These are phyloP conservation scores for Clonostachys byssicola DNA, from an alignment of 2,329 filamentous ascomycete genomes.

Conservation along the genomic window DNA sequence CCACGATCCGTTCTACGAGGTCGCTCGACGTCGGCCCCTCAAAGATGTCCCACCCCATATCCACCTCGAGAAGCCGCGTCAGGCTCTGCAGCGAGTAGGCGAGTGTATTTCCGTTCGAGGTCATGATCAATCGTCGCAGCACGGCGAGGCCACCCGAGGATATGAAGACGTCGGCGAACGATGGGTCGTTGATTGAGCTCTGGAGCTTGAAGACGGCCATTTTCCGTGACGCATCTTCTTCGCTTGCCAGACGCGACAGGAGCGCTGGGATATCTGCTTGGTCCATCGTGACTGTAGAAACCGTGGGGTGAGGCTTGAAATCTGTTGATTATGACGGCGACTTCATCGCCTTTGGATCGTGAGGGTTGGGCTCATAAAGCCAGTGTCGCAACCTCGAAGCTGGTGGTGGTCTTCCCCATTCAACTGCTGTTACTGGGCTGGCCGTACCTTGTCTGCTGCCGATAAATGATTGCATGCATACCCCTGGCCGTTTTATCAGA, in stretches of 20 bases:
- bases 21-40: constrained; percentile 59
- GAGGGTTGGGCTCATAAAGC: not conserved
- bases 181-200: constrained; percentile 88
- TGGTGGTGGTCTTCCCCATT: too few relatives aligned
- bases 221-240: constrained; percentile 89
- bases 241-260: constrained; percentile 59
- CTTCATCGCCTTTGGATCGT: not conserved
- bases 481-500: too few relatives aligned
- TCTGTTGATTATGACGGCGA: not conserved
- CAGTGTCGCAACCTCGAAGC: too few relatives aligned
- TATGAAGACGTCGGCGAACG: constrained; percentile 96
- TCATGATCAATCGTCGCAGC: constrained; percentile 78
- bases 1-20: constrained; percentile 73
- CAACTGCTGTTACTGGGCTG: too few relatives aligned
- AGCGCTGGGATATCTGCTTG: constrained; percentile 64
- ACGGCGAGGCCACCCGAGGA: constrained; percentile 79
- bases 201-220: constrained; percentile 99
- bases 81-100: constrained; percentile 92
- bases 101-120: constrained; percentile 85
- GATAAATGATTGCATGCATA: too few relatives aligned
- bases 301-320: not conserved
- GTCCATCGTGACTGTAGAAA: constrained; percentile 41
- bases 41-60: constrained; percentile 95
- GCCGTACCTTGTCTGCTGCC: too few relatives aligned
- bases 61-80: constrained; percentile 83